A percentile compares a stretch with the other conserved stretches of the same genome.
phyloP scores from a whole-genome alignment of 176 grass and related monocot species.

The Saccharum officinarum region DNA sequence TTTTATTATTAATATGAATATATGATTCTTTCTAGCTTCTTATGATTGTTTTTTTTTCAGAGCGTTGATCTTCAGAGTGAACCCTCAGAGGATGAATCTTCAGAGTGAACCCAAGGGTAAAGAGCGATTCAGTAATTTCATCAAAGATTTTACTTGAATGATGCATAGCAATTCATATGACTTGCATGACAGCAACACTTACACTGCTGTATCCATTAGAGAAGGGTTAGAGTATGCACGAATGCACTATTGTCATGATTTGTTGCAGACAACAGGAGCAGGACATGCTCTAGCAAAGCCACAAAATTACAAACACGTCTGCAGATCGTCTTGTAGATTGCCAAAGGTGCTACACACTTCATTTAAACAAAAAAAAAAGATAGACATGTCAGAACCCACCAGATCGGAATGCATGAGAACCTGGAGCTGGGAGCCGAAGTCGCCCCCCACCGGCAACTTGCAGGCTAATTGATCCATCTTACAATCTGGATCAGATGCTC shows the following conservation, averaged over 20 bases:
- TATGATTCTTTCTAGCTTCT: background rate
- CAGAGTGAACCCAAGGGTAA: background rate
- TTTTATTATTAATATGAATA: background rate
- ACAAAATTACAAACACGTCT: background rate
- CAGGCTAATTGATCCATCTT: background rate
- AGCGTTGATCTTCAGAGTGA: background rate
- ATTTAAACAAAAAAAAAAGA: background rate
- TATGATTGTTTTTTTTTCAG: background rate
- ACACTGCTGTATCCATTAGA: background rate
- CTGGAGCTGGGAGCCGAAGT: background rate
- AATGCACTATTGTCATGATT: background rate
- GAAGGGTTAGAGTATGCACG: background rate
- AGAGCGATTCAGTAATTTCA: background rate
- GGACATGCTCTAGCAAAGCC: background rate
- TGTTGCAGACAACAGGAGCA: background rate
- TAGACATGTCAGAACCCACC: background rate
- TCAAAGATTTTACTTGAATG: background rate
- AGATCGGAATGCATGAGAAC: background rate
- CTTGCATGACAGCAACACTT: background rate
- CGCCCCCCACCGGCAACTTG: background rate
- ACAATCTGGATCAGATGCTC: background rate
- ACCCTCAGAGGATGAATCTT: background rate
- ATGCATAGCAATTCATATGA: background rate
- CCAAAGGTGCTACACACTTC: background rate
- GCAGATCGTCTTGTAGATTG: background rate